Evolutionary conservation across 148 eudicot genomes (phyloP).

Genomic region (Dianthus caryophyllus): DNA sequence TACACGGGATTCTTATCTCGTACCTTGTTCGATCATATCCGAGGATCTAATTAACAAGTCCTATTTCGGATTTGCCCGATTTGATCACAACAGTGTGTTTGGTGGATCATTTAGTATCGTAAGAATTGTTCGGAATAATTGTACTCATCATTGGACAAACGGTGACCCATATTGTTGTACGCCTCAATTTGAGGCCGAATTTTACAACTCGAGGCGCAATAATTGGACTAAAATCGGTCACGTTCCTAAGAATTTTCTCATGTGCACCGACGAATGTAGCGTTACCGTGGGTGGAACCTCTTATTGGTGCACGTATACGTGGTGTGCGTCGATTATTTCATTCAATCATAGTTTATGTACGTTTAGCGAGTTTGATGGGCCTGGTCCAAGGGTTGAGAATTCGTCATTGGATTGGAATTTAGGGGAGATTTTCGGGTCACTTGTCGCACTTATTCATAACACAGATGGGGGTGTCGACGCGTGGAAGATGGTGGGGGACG

Average conservation of each 20-base stretch:
- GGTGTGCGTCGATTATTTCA: slow-evolving; percentile 9
- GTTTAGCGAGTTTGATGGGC: slow-evolving; percentile 14
- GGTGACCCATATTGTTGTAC: slow-evolving; percentile 16
- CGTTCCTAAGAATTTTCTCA: slow-evolving; percentile 2
- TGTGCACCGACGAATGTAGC: background rate
- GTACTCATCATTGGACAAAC: slow-evolving; percentile 2
- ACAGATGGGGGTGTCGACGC: background rate
- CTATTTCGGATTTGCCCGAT: background rate
- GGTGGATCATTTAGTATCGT: background rate
- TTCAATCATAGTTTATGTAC: background rate
- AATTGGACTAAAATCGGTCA: background rate
- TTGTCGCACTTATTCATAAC: background rate
- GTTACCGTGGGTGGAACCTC: background rate
- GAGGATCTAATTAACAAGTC: background rate
- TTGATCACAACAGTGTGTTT: background rate
- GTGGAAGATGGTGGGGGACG: slow-evolving; percentile 8
- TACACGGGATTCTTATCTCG: background rate
- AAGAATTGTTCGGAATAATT: background rate
- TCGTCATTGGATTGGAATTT: slow-evolving; percentile 1
- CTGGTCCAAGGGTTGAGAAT: background rate
- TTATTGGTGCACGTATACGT: slow-evolving; percentile 13
- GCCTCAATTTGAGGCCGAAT: background rate
- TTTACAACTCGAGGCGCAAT: background rate
- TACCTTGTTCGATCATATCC: background rate
- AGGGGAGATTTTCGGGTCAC: slow-evolving; percentile 9